phyloP scores from a whole-genome alignment of 768 basidiomycete genomes.

The Leccinum arenicola region DNA sequence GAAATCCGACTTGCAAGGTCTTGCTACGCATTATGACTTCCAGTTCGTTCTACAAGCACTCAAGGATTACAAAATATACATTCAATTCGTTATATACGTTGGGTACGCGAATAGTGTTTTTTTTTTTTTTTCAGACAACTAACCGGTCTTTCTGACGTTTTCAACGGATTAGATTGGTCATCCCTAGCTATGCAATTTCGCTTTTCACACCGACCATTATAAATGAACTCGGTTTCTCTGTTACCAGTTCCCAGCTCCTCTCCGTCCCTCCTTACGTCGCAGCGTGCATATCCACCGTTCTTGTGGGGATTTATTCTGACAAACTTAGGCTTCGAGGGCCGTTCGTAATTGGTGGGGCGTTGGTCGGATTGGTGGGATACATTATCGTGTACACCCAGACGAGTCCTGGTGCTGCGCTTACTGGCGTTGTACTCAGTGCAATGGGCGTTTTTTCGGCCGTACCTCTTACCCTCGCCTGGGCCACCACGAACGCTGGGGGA shows the following conservation, averaged over 20 bases:
- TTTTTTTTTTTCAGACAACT: too few relatives aligned
- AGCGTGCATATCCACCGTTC: conserved; percentile 39
- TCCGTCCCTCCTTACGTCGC: conserved; percentile 46
- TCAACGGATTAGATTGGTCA: conserved; percentile 31
- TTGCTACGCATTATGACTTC: conserved; percentile 42
- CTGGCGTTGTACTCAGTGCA: conserved; percentile 46
- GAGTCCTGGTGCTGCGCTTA: conserved; percentile 29
- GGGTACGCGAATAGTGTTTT: conserved; percentile 25
- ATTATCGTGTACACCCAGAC: conserved; percentile 39
- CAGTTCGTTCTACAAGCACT: conserved; percentile 49
- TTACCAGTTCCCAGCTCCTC: conserved; percentile 46
- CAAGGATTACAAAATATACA: conserved; percentile 40
- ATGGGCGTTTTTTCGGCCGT: conserved; percentile 49
- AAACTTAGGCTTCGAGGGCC: conserved; percentile 43
- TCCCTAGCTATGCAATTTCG: conserved; percentile 44
- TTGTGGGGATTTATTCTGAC: conserved; percentile 41
- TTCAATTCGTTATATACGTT: conserved; percentile 35
- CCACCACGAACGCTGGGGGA: conserved; percentile 51
- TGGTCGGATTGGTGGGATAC: conserved; percentile 46
- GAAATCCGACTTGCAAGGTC: conserved; percentile 40
- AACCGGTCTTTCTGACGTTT: conserved; percentile 1
- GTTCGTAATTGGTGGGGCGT: conserved; percentile 39
- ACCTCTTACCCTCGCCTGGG: conserved; percentile 48
- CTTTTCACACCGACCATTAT: conserved; percentile 50
- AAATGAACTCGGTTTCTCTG: conserved; percentile 45